These are phyloP conservation scores for Xylariales sp. DNA, from an alignment of 2,329 filamentous ascomycete species.

Conservation along the genomic window DNA sequence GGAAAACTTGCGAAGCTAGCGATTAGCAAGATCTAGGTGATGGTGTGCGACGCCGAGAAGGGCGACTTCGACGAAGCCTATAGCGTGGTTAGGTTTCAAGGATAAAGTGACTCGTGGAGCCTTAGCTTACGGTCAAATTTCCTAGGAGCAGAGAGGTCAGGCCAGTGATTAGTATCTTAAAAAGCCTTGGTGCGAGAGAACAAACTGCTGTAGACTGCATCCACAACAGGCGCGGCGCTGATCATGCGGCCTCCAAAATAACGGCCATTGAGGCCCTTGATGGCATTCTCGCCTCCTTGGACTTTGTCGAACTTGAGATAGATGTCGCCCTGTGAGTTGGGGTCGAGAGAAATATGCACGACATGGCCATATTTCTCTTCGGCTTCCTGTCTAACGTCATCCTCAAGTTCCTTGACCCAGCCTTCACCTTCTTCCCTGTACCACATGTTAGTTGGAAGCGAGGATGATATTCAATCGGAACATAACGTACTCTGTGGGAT, in stretches of 20 bases:
- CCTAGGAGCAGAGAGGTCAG: constrained; percentile 61
- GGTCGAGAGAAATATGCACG: constrained; percentile 95
- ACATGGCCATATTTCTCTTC: constrained; percentile 96
- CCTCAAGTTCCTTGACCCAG: constrained; percentile 94
- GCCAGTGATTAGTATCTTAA: constrained; percentile 70
- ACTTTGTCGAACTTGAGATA: constrained; percentile 99
- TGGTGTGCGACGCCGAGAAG: constrained; percentile 23
- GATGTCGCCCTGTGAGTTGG: constrained; percentile 93
- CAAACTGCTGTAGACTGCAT: constrained; percentile 98
- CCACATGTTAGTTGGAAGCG: constrained; percentile 50
- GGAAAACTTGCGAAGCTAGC: constrained; percentile 21
- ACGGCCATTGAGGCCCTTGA: constrained; percentile 96
- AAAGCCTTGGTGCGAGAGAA: constrained; percentile 89
- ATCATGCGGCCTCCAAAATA: constrained; percentile 95
- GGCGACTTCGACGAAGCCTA: constrained; percentile 28
- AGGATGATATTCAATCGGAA: not conserved
- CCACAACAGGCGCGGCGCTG: constrained; percentile 93
- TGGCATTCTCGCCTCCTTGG: constrained; percentile 94
- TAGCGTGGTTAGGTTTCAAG: constrained; percentile 3
- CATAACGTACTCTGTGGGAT: constrained; percentile 84
- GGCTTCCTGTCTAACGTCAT: constrained; percentile 92
- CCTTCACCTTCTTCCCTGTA: constrained; percentile 82
- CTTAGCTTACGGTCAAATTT: constrained; percentile 49
- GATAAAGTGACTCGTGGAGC: not conserved
- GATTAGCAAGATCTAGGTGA: constrained; percentile 31